These are phyloP conservation scores for Baorangia bicolor DNA, from an alignment of 768 basidiomycete species.

Conservation along the genomic window DNA sequence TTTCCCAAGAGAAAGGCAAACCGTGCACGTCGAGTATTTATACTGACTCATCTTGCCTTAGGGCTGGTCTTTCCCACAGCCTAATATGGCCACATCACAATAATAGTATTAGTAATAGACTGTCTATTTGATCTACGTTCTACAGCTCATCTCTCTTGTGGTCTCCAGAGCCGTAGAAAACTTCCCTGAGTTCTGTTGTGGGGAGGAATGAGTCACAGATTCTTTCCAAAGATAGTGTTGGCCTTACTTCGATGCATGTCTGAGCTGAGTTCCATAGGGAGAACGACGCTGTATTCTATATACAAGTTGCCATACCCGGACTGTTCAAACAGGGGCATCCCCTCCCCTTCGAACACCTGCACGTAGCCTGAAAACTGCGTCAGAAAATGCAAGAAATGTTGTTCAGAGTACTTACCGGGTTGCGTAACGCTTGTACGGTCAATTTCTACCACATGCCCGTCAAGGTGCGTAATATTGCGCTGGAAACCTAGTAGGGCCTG, in stretches of 20 bases:
- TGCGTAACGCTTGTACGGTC: constrained; percentile 83
- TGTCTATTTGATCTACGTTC: constrained; percentile 8
- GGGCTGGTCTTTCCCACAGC: constrained; percentile 32
- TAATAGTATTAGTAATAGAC: background rate
- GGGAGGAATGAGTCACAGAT: constrained; percentile 10
- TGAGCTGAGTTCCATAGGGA: constrained; percentile 71
- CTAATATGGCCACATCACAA: constrained; percentile 7
- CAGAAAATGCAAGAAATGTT: background rate
- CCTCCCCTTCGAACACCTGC: constrained; percentile 82
- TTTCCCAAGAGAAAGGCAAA: constrained; percentile 22
- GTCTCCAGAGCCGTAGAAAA: constrained; percentile 43
- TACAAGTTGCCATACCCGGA: constrained; percentile 75
- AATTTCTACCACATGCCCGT: constrained; percentile 76
- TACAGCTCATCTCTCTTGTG: constrained; percentile 43
- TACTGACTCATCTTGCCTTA: constrained; percentile 14
- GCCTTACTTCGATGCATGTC: constrained; percentile 75
- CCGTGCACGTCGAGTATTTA: constrained; percentile 4
- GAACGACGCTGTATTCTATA: constrained; percentile 90
- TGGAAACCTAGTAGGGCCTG: constrained; percentile 98
- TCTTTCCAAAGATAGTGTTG: background rate
- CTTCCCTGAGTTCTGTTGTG: constrained; percentile 52
- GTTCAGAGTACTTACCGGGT: constrained; percentile 54
- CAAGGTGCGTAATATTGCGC: constrained; percentile 87
- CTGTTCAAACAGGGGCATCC: constrained; percentile 75
- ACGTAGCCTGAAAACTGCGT: constrained; percentile 63